A percentile compares a stretch with the other conserved stretches of the same genome.
These are phyloP conservation scores for Domatiomyces catenatus DNA, from an alignment of 2,329 filamentous ascomycete genomes.

Conservation along the genomic window DNA sequence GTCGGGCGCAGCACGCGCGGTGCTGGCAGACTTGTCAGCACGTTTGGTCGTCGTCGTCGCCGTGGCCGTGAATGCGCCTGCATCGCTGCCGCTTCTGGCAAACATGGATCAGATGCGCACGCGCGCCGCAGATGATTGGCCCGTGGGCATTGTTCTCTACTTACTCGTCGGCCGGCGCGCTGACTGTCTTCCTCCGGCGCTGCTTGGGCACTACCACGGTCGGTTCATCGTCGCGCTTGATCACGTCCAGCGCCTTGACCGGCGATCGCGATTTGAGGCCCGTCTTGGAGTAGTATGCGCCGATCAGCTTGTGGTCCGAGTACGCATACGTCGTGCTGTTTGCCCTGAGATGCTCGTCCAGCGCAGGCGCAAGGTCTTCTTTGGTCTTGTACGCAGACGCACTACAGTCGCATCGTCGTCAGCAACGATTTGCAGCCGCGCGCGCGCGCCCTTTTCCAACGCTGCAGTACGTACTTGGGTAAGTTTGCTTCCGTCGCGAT, in stretches of 20 bases:
- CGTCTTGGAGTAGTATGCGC: slow-evolving; percentile 61
- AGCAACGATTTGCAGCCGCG: slow-evolving; percentile 7
- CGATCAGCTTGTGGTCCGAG: slow-evolving; percentile 28
- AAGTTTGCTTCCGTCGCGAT: slow-evolving; percentile 44
- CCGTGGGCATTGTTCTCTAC: slow-evolving; percentile 1
- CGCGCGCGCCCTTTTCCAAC: slow-evolving; percentile 4
- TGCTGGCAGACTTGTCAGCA: slow-evolving; percentile 21
- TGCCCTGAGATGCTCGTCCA: slow-evolving; percentile 57
- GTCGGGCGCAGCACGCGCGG: neutral
- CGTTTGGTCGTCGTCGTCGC: slow-evolving; percentile 12
- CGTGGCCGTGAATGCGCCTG: slow-evolving; percentile 7
- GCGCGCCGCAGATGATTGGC: neutral
- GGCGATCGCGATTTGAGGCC: slow-evolving; percentile 42
- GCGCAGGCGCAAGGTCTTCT: slow-evolving; percentile 45
- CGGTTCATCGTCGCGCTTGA: slow-evolving; percentile 24
- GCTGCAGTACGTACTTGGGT: slow-evolving; percentile 46
- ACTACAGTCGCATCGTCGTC: slow-evolving; percentile 13
- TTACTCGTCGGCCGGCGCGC: slow-evolving; percentile 22
- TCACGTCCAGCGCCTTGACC: slow-evolving; percentile 36
- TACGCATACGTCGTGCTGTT: slow-evolving; percentile 49
- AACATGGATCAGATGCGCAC: neutral
- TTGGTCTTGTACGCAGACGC: slow-evolving; percentile 45
- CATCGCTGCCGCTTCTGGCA: slow-evolving; percentile 11
- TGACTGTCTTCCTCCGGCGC: slow-evolving; percentile 17
- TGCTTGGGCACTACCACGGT: slow-evolving; percentile 18